Base-by-base conservation (phyloP, 352 stramenopile species). In the Pythium volutum region DNA sequence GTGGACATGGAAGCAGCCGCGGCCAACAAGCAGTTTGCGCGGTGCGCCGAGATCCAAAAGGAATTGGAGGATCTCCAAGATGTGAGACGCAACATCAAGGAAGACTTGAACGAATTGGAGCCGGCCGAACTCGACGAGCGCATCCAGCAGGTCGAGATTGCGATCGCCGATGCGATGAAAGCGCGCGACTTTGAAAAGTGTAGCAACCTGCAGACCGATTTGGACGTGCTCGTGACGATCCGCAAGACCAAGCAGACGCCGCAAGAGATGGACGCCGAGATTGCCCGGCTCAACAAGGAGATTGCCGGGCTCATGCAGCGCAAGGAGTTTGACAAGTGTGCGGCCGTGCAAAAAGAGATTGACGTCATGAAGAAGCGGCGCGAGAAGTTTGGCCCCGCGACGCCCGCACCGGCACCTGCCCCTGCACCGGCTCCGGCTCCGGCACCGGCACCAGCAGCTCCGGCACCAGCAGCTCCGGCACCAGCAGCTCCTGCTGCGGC, bases 311-410 rank as follows among this genome's bases (percentile, higher is more conserved):
- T 87, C 39, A 91, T 96, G 85, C 71, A 88, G 50, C 74, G 77
- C 25, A 96, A 96, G 55, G 67, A 91, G 55, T 95, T 95, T 43
- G 82, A 90, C 47, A 95, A 95, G 59, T 96, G 86, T 47, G 77
- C 83, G 0, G 69, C 89, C n/a, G 73, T 96, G 38, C 87, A 96
- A 31, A 89, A 81, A 25, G 77, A 95, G 31, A 91, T 96, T 42
- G 84, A 93, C 39, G 70, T 76, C 18, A 49, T 93, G 36, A 94
- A 95, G 60, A 86, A 81, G 53, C 79, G 79, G 14, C 55, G 84
- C 12, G 78, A 79, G 0, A 83, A 83, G 62, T 89, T 90, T 57
- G 71, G 75, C 11, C 38, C 58, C 39, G 43, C 54, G 26, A 39
- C 56, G 25, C 55, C 59, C 36, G 59, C 59, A 23, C 55, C 55